phyloP scores from a whole-genome alignment of 2,329 filamentous ascomycete genomes.

The Fonsecaea pugnacius region DNA sequence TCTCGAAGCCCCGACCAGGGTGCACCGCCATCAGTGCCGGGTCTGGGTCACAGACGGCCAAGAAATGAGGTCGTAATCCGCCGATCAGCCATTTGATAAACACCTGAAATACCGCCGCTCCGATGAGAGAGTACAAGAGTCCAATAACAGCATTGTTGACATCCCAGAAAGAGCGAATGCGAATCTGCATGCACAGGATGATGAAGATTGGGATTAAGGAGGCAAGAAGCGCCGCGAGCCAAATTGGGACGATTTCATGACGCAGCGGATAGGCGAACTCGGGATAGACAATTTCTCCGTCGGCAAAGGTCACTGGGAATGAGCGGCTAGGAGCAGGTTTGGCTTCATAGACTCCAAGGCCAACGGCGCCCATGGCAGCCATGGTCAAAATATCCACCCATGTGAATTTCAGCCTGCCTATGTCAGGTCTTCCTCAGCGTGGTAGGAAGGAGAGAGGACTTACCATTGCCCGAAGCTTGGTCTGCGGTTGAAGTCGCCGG shows the following conservation, averaged over 20 bases:
- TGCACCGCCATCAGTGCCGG: conserved; percentile 47
- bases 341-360: conserved; percentile 64
- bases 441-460: background rate
- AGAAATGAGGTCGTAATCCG: conserved; percentile 72
- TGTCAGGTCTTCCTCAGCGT: background rate
- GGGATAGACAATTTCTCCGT: conserved; percentile 71
- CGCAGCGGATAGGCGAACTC: conserved; percentile 73
- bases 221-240: conserved; percentile 69
- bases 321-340: conserved; percentile 69
- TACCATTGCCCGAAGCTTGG: conserved; percentile 72
- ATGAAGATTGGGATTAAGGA: conserved; percentile 67
- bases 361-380: conserved; percentile 66
- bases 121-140: conserved; percentile 70
- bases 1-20: conserved; percentile 57
- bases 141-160: conserved; percentile 73
- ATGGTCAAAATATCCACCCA: conserved; percentile 72
- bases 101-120: conserved; percentile 75
- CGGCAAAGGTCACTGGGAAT: conserved; percentile 68
- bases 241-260: conserved; percentile 73
- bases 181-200: conserved; percentile 69
- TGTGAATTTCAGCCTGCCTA: conserved; percentile 52
- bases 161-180: conserved; percentile 67
- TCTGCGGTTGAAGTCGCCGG: conserved; percentile 52
- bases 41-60: conserved; percentile 70
- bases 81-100: conserved; percentile 77